Evolutionary conservation across 2,329 filamentous ascomycete genomes (phyloP), one percentile per base, ranked within the genome.

Genomic region (Sclerotinia subarctica): DNA sequence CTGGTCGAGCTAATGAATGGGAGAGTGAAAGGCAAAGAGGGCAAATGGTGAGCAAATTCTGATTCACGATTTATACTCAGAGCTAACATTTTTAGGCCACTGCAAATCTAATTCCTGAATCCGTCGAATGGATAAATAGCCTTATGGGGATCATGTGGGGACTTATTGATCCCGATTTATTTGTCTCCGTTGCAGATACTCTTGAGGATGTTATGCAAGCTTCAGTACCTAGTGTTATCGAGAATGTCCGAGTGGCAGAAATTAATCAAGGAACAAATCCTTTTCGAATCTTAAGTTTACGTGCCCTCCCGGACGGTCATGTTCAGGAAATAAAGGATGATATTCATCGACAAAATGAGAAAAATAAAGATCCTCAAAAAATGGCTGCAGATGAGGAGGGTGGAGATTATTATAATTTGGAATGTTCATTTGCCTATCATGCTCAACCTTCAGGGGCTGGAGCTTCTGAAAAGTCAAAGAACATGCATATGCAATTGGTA

Each of bases 201-300:
- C 85, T 95, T 7, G 92, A 95, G 79, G 94, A 98, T 77, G 91
- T 98, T 72, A 98, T 98, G 94, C 93, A 96, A 78, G 94, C 94
- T 26, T 97, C 93, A 0, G 91, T 97, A 0, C 95, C 95, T 0
- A 88, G 90, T 1, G 82, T 98, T 51, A 93, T 99, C 72, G 94
- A 98, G 78, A 95, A 97, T 72, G 93, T 99, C 57, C 91, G 94
- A 72, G 92, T 98, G 29, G 93, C 94, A 69, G 94, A 97, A 74
- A 97, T 99, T 74, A 92, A 93, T 62, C 95, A 98, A 79, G 95
- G 95, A 38, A 92, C 85, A 79, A 97, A 97, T 73, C 93, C 95
- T 0, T 83, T 98, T 67, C 88, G 94, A 11, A 92, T 98, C 64
- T 83, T 98, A 58, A 96, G 92, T 77, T 83, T 97, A 76, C 88